Base-by-base conservation (phyloP, 257 asterid genomes). In the Capsicum baccatum region DNA sequence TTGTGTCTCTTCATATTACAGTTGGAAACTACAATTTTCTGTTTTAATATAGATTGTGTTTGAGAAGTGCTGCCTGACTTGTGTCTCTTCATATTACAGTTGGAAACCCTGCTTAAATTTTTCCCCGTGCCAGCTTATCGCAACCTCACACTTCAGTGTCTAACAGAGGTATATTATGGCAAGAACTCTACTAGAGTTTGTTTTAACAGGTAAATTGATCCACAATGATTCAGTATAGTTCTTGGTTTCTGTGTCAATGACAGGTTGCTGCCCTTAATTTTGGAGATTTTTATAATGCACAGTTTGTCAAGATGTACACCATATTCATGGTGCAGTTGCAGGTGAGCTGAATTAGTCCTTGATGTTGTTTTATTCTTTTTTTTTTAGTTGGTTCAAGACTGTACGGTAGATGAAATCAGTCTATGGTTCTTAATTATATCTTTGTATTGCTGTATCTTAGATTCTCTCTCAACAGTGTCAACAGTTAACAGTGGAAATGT, bases 191-290 rank as follows among this genome's bases (percentile, higher is more conserved):
- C 42, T 52, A 35, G 56, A 47, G 80, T 76, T 79, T 55, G 83
- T 54, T 62, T 79, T 73, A 48, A 63, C 82, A 48, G 35, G 21
- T 33, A 42, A 59, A 79, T 48, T 80, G 66, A 62, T 55, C 37
- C 50, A 13, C 44, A 44, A 19, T 2, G n/a, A 54, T 19, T 11
- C 44, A 15, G 16, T 74, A 37, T 59, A 44, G 21, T 79, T 85
- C 73, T 16, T 63, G 78, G 78, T 70, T 76, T 39, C 17, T 80
- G 79, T 76, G 48, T 83, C 69, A 69, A 88, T 79, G 86, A 84
- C 92, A 94, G 99, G 94, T 94, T 89, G 99, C 99, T 86, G 92
- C 97, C 80, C 97, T 97, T 80, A 95, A 76, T 84, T 95, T 95
- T 87, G 99, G 99, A 80, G 98, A 95, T 63, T 94, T 90, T 86